Evolutionary conservation across 768 basidiomycete species (phyloP).

Genomic region (Lactarius sp.): DNA sequence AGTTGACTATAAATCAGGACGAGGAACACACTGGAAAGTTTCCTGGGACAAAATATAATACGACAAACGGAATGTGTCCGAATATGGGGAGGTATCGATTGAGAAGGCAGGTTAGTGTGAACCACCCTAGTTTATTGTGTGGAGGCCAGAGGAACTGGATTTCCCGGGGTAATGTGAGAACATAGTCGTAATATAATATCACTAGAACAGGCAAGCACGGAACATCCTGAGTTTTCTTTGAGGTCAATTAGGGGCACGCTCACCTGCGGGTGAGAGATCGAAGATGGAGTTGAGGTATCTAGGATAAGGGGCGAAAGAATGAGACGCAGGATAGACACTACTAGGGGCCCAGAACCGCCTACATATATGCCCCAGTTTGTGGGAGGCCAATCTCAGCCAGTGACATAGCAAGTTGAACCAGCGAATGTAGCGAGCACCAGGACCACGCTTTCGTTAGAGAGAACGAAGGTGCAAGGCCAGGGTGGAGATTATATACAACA

Average conservation of each 20-base stretch:
- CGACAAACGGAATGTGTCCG: constrained; percentile 30
- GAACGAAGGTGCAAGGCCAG: background rate
- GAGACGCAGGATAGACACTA: background rate
- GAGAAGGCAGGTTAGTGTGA: constrained; percentile 41
- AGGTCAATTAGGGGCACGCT: background rate
- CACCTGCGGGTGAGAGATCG: background rate
- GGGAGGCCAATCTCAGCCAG: background rate
- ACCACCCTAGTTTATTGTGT: constrained; percentile 34
- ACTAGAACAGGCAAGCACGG: constrained; percentile 17
- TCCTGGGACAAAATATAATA: constrained; percentile 23
- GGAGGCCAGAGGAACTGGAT: constrained; percentile 41
- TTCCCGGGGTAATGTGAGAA: constrained; percentile 34
- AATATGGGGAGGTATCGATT: constrained; percentile 47
- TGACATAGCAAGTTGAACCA: constrained; percentile 8
- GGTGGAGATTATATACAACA: background rate
- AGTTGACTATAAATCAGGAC: background rate
- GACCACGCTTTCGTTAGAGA: background rate
- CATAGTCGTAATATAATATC: constrained; percentile 32
- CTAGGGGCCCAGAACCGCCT: background rate
- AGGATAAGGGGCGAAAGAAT: background rate
- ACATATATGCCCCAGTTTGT: background rate
- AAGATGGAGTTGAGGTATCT: constrained; percentile 10
- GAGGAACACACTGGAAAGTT: background rate
- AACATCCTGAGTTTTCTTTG: background rate
- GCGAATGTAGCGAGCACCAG: background rate